Evolutionary conservation across 441 rosid genomes (phyloP).

Genomic region (Croton setiger): DNA sequence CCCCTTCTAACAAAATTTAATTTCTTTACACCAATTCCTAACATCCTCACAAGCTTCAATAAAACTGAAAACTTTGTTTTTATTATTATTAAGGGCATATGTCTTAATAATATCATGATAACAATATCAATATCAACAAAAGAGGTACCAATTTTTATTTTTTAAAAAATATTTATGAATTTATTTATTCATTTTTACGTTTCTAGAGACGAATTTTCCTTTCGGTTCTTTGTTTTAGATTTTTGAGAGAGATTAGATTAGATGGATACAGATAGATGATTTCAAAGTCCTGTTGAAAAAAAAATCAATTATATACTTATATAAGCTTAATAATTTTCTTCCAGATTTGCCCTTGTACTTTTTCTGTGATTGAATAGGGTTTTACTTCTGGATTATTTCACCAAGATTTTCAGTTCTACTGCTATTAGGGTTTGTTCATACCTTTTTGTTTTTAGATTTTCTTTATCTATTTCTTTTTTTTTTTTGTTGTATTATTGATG

Average conservation of each 20-base stretch:
- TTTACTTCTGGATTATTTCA: neutral
- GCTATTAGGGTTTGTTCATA: too few relatives aligned
- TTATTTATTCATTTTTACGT: too few relatives aligned
- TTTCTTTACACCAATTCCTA: neutral
- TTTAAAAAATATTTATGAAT: neutral
- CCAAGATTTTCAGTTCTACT: constrained; percentile 6
- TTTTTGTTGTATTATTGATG: constrained; percentile 3
- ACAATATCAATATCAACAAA: neutral
- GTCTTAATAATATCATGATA: neutral
- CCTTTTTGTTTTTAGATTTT: constrained; percentile 22
- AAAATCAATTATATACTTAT: too few relatives aligned
- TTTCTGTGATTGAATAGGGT: constrained; percentile 14
- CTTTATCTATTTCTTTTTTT: constrained; percentile 6
- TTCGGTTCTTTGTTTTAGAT: neutral
- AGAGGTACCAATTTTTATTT: constrained; percentile 2
- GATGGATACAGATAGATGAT: neutral
- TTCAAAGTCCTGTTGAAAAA: neutral
- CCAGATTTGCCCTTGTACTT: constrained; percentile 43
- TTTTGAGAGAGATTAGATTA: neutral
- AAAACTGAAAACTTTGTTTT: neutral
- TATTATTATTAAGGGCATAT: constrained; percentile 12
- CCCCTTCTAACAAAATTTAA: neutral
- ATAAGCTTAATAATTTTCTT: constrained; percentile 25
- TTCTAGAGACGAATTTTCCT: neutral
- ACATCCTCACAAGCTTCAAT: neutral